Percentiles rank a stretch among this genome's conserved stretches.
These are phyloP conservation scores for Mycena filopes DNA, from an alignment of 768 basidiomycete genomes.

Conservation along the genomic window DNA sequence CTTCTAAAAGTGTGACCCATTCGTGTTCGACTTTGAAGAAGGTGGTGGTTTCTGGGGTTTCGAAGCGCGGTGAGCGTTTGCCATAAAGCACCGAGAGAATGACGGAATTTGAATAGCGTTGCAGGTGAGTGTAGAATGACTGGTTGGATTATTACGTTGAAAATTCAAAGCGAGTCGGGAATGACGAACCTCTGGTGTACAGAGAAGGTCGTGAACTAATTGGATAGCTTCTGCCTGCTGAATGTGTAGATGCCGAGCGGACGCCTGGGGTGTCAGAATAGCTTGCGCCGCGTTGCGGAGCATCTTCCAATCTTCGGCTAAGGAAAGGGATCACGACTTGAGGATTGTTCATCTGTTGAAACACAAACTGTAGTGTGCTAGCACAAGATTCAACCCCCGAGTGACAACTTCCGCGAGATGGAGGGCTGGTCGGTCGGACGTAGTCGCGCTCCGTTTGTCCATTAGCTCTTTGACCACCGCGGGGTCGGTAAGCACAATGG, in stretches of 20 bases:
- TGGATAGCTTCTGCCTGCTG: slow-evolving; percentile 35
- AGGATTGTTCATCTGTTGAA: no score
- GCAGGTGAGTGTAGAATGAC: slow-evolving; percentile 44
- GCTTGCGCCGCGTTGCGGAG: slow-evolving; percentile 30
- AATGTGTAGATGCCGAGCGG: slow-evolving; percentile 33
- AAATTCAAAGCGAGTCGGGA: neutral
- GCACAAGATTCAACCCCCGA: slow-evolving; percentile 22
- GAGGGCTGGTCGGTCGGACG: slow-evolving; percentile 39
- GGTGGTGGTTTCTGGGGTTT: slow-evolving; percentile 36
- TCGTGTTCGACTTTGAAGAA: slow-evolving; percentile 42
- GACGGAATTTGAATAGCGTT: slow-evolving; percentile 44
- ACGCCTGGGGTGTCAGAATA: slow-evolving; percentile 36
- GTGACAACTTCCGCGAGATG: slow-evolving; percentile 34
- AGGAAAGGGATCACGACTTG: no score
- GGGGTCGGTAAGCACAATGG: slow-evolving; percentile 12
- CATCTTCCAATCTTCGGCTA: slow-evolving; percentile 25
- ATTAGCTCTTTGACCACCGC: slow-evolving; percentile 20
- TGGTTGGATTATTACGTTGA: slow-evolving; percentile 6
- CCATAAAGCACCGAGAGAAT: slow-evolving; percentile 45
- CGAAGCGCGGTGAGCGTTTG: slow-evolving; percentile 41
- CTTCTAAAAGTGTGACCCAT: slow-evolving; percentile 40
- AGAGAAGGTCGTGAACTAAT: slow-evolving; percentile 20
- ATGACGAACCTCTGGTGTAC: slow-evolving; percentile 12
- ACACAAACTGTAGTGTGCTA: slow-evolving; percentile 13
- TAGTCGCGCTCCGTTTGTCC: slow-evolving; percentile 31